Conservation (phyloP, 2,329 filamentous ascomycete genomes). For the Alternaria sp. region DNA sequence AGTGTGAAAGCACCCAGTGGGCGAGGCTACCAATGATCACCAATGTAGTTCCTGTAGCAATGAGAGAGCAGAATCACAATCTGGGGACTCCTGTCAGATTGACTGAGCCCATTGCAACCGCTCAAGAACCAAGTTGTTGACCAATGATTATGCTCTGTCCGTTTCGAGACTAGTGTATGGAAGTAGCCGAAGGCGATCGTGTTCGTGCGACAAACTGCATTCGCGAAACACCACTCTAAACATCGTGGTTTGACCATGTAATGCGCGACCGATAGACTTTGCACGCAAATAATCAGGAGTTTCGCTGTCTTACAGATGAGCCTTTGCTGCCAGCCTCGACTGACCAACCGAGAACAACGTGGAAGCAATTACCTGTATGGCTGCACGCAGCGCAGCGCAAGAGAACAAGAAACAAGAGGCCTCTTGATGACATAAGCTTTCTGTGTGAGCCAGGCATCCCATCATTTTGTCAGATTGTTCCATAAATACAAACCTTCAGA, state of each 20-base stretch:
- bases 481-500: neutral
- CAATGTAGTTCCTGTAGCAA: neutral
- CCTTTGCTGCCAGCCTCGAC: neutral
- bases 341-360: neutral
- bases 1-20: constrained; percentile 34
- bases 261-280: constrained; percentile 2
- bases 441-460: neutral
- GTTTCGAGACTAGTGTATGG: constrained; percentile 12
- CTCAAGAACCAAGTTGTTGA: neutral
- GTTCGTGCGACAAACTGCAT: constrained; percentile 16
- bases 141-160: neutral
- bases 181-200: constrained; percentile 14
- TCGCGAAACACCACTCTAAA: constrained; percentile 41
- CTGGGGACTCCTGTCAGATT: neutral
- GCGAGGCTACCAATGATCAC: constrained; percentile 21
- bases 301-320: neutral
- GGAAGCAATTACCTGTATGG: neutral
- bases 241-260: constrained; percentile 35
- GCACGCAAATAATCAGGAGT: neutral
- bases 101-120: neutral
- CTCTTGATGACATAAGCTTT: neutral
- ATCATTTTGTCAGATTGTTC: neutral
- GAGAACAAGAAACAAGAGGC: neutral
- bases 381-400: neutral
- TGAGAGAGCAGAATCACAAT: neutral